Evolutionary conservation across 176 grass and related monocot genomes (phyloP), one percentile per base, ranked within the genome.

Genomic region (Zizania latifolia): DNA sequence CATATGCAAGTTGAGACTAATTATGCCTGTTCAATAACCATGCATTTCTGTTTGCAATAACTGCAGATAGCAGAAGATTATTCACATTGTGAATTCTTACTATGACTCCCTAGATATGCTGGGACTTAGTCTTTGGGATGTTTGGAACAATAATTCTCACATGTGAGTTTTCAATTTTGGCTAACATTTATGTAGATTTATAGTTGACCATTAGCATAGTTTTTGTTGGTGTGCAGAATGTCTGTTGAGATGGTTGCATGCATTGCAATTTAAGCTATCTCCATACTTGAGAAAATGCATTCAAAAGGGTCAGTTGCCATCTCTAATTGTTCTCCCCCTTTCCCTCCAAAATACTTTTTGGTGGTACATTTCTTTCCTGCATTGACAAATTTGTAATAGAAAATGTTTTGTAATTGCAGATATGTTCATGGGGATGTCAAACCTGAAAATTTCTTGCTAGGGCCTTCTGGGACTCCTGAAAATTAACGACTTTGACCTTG

Each of bases 31-130:
- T 65, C 46, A 82, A 57, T 76, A 77, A 70, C 37, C 37, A 53
- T 71, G 10, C 72, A 17, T 43, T 29, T 10, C 6, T 81, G 21
- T 71, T 82, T 22, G 15, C 4, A 48, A 65, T 22, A 53, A 71
- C 45, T 90, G 77, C 69, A 97, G 94, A 97, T 97, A 58, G 94
- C 94, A 34, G 90, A 97, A 78, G 94, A 97, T 62, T 97, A 91
- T 72, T 97, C 94, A 19, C 88, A 91, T 54, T 93, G 90, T 83
- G 90, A 93, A 77, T 91, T 97, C 76, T 85, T 97, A 69, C 90
- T 97, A 48, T 84, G 94, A 61, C 94, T 97, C 71, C 94, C 94
- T n/a, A n/a, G 96, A 99, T 90, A 99, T 99, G 85, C 83, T 99
- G 5, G 96, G 96, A 62, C 89, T 87, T 24, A 99, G 96, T 65